Percentiles rank a stretch among this genome's conserved stretches.
phyloP scores from a whole-genome alignment of 352 stramenopile genomes.

The Globisporangium nunn region DNA sequence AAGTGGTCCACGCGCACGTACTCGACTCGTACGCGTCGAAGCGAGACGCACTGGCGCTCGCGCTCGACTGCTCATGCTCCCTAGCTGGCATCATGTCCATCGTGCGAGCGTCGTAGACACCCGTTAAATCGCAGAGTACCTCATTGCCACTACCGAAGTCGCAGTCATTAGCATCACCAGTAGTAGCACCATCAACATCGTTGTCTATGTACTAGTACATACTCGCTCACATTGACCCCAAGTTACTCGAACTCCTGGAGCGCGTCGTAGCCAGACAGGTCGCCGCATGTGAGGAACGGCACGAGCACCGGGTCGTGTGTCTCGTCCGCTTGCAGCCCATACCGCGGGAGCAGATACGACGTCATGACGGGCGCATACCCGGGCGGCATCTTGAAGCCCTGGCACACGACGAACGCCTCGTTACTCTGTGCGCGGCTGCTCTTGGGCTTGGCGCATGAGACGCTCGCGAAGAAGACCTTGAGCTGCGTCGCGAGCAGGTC shows the following conservation, averaged over 20 bases:
- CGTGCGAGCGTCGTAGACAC: slow-evolving; percentile 19
- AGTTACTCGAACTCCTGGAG: slow-evolving; percentile 41
- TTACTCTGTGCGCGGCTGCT: slow-evolving; percentile 94
- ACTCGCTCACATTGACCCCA: not conserved
- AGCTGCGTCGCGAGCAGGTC: slow-evolving; percentile 95
- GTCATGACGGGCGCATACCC: slow-evolving; percentile 86
- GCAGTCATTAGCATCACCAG: no score
- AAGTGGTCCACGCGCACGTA: slow-evolving; percentile 23
- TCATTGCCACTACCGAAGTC: no score
- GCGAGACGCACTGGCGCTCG: slow-evolving; percentile 29
- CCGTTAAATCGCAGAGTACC: no score
- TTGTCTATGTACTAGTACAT: slow-evolving; percentile 1
- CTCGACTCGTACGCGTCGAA: slow-evolving; percentile 40
- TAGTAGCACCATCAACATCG: slow-evolving; percentile 3
- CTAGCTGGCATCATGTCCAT: slow-evolving; percentile 33
- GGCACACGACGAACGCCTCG: slow-evolving; percentile 96
- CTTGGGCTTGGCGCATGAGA: slow-evolving; percentile 96
- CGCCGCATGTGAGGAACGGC: slow-evolving; percentile 90
- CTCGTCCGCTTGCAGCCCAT: slow-evolving; percentile 40
- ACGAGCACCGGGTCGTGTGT: slow-evolving; percentile 65
- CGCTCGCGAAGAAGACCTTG: slow-evolving; percentile 92
- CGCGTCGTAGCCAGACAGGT: slow-evolving; percentile 89
- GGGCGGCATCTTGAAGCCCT: slow-evolving; percentile 84
- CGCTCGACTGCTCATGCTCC: slow-evolving; percentile 34
- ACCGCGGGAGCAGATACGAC: slow-evolving; percentile 62